phyloP scores from a whole-genome alignment of 306 rosid species.

The Malus domestica region DNA sequence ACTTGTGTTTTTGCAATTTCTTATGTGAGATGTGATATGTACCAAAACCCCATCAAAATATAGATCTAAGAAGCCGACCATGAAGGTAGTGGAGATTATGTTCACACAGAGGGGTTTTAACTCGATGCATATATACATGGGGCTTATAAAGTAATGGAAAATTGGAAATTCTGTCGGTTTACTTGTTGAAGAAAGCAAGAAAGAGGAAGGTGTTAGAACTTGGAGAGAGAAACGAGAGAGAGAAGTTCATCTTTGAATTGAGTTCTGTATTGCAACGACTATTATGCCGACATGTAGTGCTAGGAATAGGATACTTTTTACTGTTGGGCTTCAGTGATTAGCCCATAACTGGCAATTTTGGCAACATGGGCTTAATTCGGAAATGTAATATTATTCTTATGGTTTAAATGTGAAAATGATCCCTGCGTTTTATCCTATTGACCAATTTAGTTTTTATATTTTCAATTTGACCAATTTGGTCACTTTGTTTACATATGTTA shows the following conservation, averaged over 20 bases:
- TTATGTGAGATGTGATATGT: neutral
- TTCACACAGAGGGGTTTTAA: neutral
- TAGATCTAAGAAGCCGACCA: neutral
- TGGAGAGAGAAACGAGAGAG: neutral
- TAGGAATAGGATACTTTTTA: neutral
- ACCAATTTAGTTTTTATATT: too few relatives aligned
- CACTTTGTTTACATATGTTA: too few relatives aligned
- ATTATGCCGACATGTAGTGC: conserved; percentile 7
- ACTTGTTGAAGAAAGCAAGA: neutral
- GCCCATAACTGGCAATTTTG: neutral
- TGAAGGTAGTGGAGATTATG: neutral
- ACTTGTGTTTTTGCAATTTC: neutral
- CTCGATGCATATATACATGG: neutral
- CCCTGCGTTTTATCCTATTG: too few relatives aligned
- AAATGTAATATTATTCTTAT: neutral
- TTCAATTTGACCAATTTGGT: too few relatives aligned
- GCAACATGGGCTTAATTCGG: neutral
- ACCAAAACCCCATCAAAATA: neutral
- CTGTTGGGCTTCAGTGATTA: conserved; percentile 2
- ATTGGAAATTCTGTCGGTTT: neutral
- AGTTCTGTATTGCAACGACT: neutral
- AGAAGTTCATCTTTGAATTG: conserved; percentile 29
- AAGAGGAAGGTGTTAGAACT: neutral
- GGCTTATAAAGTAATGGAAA: neutral
- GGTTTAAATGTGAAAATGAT: too few relatives aligned